Percentiles rank a stretch among this genome's conserved stretches.
Conservation (phyloP, 805 yeast genomes). For the Blastobotrys attinorum region DNA sequence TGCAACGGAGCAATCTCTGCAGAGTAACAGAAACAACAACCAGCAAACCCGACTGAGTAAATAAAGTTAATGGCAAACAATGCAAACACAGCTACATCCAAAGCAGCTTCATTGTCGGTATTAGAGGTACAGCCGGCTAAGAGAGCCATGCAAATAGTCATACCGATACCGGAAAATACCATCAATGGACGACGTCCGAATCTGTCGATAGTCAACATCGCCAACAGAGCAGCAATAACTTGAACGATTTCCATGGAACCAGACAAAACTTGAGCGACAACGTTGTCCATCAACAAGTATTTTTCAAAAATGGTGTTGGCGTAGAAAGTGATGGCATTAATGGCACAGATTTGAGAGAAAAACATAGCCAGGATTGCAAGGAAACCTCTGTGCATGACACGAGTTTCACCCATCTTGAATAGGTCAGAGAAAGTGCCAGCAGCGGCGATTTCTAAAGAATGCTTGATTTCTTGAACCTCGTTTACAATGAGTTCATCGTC, state of each 20-base stretch:
- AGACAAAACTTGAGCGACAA: slow-evolving; percentile 25
- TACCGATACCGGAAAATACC: slow-evolving; percentile 44
- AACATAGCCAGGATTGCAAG: slow-evolving; percentile 8
- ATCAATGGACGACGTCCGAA: slow-evolving; percentile 8
- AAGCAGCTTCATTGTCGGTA: slow-evolving; percentile 7
- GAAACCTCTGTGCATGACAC: slow-evolving; percentile 3
- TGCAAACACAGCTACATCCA: slow-evolving; percentile 14
- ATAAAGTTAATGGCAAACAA: slow-evolving; percentile 12
- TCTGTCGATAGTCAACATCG: slow-evolving; percentile 8
- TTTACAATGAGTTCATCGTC: not conserved
- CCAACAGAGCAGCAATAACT: slow-evolving; percentile 5
- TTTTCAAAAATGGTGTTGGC: slow-evolving; percentile 5
- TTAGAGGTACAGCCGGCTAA: slow-evolving; percentile 13
- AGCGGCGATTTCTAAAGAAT: slow-evolving; percentile 3
- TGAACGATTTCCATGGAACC: slow-evolving; percentile 26
- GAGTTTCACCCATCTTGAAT: slow-evolving; percentile 3
- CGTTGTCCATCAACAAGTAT: slow-evolving; percentile 8
- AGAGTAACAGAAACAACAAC: slow-evolving; percentile 32
- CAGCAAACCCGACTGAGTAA: slow-evolving; percentile 14
- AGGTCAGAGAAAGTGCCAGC: slow-evolving; percentile 3
- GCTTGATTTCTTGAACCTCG: not conserved
- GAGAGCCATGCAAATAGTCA: slow-evolving; percentile 30
- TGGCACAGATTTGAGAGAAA: slow-evolving; percentile 6
- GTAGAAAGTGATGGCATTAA: slow-evolving; percentile 7
- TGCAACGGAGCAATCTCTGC: slow-evolving; percentile 48